Evolutionary conservation across 345 rosid genomes (phyloP), one percentile per base, ranked within the genome.

Genomic region (Clausena lansium): DNA sequence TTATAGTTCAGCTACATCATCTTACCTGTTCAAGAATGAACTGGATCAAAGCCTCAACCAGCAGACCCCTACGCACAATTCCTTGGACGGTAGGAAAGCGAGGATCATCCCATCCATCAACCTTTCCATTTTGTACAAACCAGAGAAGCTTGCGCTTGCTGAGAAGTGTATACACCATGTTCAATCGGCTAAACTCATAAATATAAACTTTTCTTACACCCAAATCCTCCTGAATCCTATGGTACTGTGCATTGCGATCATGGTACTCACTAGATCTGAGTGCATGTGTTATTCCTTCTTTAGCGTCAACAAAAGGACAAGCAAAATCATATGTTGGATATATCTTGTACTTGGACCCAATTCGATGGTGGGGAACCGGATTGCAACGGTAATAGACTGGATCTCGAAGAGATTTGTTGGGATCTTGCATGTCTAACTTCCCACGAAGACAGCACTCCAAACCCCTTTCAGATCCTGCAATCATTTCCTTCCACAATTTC

Each of bases 291-390:
- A 90, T 96, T 32, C 95, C 95, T 86, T 96, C 98, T 36, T 77
- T 33, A 36, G 94, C 88, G 82, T 92, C 99, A 7, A 92, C 94
- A 87, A 87, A 94, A 2, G 99, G 99, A 77, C 99, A 96, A 54
- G 98, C 99, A 88, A 96, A 96, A 84, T 96, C 99, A 82, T 96
- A 96, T 25, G 98, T 96, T n/a, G 99, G 99, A 76, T 94, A 96
- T 39, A 96, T 4, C 84, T 90, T 94, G 78, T 94, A 96, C 83
- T 88, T 92, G 76, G 91, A 73, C 4, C 98, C 99, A 59, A 96
- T 89, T 28, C 98, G 88, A 74, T 96, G 99, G 81, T 92, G 98
- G 76, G 99, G 85, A 78, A 90, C 76, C 68, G 97, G 97, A 82
- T 96, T 90, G 86, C 98, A 96, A 30, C 98, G 91, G 59, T 94